Base-by-base conservation (phyloP, 176 grass and related monocot genomes). In the Juncus inflexus region DNA sequence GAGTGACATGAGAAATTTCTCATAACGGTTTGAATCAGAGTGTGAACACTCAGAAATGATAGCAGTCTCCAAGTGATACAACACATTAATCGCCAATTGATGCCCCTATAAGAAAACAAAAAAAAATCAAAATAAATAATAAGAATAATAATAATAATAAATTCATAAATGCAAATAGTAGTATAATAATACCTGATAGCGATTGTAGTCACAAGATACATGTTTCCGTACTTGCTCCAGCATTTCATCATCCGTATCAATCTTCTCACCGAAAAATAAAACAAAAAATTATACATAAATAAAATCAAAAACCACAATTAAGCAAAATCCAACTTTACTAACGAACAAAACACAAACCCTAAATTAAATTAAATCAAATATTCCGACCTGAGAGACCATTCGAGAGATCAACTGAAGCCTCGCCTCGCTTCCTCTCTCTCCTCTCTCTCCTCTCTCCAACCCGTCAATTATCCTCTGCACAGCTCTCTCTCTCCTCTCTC, bases 1-100 rank as follows among this genome's bases (percentile, higher is more conserved):
- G 77, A 99, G 70, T 84, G 85, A 89, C 42, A 86, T 74, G 75
- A 99, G 87, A 77, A 99, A 99, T 53, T 84, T 86, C 75, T 99
- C 95, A 6, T 99, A 99, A 77, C 77, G 50, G 72, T 77, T 76
- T 58, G 80, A 76, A 80, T 69, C 61, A 50, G 62, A 79, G 57
- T 55, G 55, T 54, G 80, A 89, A 75, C 52, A 68, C 74, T 90
- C 79, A 73, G 78, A 66, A 62, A 72, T 15, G 7, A 69, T 73
- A 50, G 66, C 67, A 78, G 72, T 76, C 40, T 76, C 81, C 56
- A 99, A 76, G 69, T 85, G 86, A 78, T 99, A 94, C 63, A 94
- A 53, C 55, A 94, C 83, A 61, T 94, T 83, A 83, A 99, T 94
- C 63, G 95, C 89, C 65, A 99, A 77, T 73, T 99, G 89, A 28